Evolutionary conservation across 352 stramenopile genomes (phyloP), one percentile per base, ranked within the genome.

Genomic region (Pythium monospermum): DNA sequence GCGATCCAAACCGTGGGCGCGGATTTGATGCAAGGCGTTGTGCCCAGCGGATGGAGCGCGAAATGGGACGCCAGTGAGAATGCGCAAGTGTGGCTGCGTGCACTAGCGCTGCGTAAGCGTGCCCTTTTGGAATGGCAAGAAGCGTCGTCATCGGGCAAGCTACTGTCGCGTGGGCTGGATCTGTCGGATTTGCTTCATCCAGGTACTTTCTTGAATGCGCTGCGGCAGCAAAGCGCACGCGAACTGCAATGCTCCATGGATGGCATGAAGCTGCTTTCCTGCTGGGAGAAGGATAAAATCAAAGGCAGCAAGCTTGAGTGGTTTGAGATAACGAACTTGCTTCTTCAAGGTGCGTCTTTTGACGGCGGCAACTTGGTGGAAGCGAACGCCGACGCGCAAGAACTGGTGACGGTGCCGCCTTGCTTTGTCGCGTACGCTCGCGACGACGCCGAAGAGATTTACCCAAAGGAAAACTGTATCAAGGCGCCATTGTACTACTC

Each of bases 151-250:
- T 69, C 33, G 11, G 82, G 82, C 7, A 78, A 76, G 36, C 64
- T 98, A 22, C 71, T 98, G 5, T 53, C 75, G 2, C 71, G 69
- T n/a, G 69, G 73, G 0, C 42, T 98, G 12, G 77, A 97, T 28
- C 66, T 98, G 26, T 93, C 82, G 8, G 89, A 98, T 33, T 42
- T 98, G 30, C 84, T 98, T 53, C 83, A 97, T 38, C 92, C 94
- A 2, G 89, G 79, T 16, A 98, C 93, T 16, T 98, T 98, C 72
- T 67, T 98, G 35, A 97, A 98, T 58, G 91, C 93, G 4, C 49
- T 98, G 22, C 68, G 91, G 19, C 94, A 98, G 53, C 88, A 97
- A 53, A 95, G 85, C 25, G 86, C 91, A 18, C 83, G 91, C 3
- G 64, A 71, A 21, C 68, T 92, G 18, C 59, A 91, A 27, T 86